phyloP scores from a whole-genome alignment of 306 rosid genomes.

The Fragaria ananassa region DNA sequence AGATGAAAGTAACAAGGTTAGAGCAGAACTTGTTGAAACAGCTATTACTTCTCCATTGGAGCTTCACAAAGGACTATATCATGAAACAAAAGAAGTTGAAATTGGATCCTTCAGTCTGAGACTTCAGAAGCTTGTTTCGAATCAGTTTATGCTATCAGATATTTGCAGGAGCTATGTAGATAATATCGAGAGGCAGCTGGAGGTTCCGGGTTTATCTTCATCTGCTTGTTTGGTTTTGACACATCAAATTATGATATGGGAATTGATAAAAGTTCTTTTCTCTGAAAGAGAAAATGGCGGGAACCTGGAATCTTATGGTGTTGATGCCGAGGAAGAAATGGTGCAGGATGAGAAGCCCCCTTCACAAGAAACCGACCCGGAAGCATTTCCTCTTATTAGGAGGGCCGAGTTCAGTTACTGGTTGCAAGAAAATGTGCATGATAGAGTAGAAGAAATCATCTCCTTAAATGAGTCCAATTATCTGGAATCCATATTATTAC shows the following conservation, averaged over 20 bases:
- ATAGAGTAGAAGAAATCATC: slow-evolving; percentile 74
- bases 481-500: slow-evolving; percentile 68
- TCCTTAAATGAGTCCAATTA: slow-evolving; percentile 66
- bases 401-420: slow-evolving; percentile 97
- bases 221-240: slow-evolving; percentile 56
- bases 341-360: slow-evolving; percentile 75
- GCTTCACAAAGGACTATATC: slow-evolving; percentile 70
- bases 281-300: slow-evolving; percentile 57
- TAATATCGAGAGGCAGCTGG: slow-evolving; percentile 70
- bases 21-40: slow-evolving; percentile 62
- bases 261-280: slow-evolving; percentile 87
- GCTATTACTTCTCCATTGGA: slow-evolving; percentile 68
- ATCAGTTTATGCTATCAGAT: slow-evolving; percentile 61
- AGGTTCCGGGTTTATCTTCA: slow-evolving; percentile 69
- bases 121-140: slow-evolving; percentile 66
- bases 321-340: slow-evolving; percentile 87
- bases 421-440: slow-evolving; percentile 87
- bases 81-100: slow-evolving; percentile 53
- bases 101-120: slow-evolving; percentile 66
- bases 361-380: slow-evolving; percentile 60
- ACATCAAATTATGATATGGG: slow-evolving; percentile 94
- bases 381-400: slow-evolving; percentile 81
- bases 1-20: slow-evolving; percentile 75
- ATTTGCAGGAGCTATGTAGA: slow-evolving; percentile 74
- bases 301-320: slow-evolving; percentile 50